Conservation (phyloP, 2,329 filamentous ascomycete genomes). For the Thielaviopsis musarum region DNA sequence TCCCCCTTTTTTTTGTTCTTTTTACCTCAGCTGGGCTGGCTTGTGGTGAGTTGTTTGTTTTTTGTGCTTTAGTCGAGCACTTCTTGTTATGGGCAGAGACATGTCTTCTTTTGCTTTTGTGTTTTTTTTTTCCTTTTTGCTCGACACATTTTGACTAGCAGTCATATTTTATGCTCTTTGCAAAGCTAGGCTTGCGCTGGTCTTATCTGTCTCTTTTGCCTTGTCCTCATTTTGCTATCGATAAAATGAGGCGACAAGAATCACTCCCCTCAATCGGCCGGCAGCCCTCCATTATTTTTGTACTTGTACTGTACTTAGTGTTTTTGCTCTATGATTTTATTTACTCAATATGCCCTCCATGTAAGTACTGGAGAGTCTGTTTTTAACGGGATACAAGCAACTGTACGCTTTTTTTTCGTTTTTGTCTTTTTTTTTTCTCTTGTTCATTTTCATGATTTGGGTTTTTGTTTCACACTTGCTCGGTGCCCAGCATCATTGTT, state of each 20-base stretch:
- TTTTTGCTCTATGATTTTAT: neutral
- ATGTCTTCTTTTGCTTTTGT: neutral
- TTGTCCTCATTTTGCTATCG: neutral
- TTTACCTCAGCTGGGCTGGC: neutral
- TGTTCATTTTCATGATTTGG: neutral
- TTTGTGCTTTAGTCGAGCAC: neutral
- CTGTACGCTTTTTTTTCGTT: neutral
- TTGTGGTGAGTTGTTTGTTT: neutral
- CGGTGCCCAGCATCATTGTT: neutral
- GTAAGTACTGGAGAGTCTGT: neutral
- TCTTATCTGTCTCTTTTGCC: neutral
- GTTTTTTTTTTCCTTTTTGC: no score
- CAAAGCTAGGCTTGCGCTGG: neutral
- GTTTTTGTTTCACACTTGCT: no score
- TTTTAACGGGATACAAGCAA: neutral
- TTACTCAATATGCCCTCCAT: neutral
- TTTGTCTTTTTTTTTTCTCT: neutral
- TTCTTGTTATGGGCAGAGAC: neutral
- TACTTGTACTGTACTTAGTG: neutral
- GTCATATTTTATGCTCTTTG: neutral
- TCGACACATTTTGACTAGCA: neutral
- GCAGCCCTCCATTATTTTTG: neutral
- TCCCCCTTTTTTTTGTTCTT: neutral
- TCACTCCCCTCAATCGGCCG: neutral
- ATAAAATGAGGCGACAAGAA: neutral